A percentile compares a stretch with the other conserved stretches of the same genome.
Conservation (phyloP, 176 grass and related monocot genomes). For the Aegilops longissima region DNA sequence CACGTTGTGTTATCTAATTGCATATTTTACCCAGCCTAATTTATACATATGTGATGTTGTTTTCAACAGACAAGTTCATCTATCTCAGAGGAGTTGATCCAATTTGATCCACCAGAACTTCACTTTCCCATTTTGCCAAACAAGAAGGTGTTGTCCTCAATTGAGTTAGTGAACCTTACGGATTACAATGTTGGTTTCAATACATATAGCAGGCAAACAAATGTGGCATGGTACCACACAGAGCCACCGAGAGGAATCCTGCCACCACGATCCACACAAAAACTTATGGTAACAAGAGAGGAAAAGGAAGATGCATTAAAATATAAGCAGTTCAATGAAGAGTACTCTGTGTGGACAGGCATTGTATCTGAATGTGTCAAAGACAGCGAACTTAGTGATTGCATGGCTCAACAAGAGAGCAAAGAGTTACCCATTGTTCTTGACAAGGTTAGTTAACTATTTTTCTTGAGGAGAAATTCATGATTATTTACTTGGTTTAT, state of each 20-base stretch:
- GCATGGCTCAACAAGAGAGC: neutral
- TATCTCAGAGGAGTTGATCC: neutral
- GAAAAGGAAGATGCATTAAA: neutral
- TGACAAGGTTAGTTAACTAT: neutral
- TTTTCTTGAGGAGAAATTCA: too few species aligned
- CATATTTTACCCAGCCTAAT: neutral
- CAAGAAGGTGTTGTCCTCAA: neutral
- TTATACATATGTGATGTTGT: neutral
- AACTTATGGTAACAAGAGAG: neutral
- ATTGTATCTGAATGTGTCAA: neutral
- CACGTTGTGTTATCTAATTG: neutral
- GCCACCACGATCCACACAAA: neutral
- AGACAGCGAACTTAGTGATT: neutral
- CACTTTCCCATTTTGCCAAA: neutral
- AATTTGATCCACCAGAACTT: neutral
- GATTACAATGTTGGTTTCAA: neutral
- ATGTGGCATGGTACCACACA: neutral
- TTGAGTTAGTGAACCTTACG: neutral
- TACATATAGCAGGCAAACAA: neutral
- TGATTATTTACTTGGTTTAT: too few species aligned
- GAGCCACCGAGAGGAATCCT: neutral
- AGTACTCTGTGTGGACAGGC: neutral
- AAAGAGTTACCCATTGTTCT: neutral
- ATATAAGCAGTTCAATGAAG: neutral
- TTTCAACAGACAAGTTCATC: neutral